phyloP scores from a whole-genome alignment of 2,329 filamentous ascomycete genomes.

The Penicillium sp. region DNA sequence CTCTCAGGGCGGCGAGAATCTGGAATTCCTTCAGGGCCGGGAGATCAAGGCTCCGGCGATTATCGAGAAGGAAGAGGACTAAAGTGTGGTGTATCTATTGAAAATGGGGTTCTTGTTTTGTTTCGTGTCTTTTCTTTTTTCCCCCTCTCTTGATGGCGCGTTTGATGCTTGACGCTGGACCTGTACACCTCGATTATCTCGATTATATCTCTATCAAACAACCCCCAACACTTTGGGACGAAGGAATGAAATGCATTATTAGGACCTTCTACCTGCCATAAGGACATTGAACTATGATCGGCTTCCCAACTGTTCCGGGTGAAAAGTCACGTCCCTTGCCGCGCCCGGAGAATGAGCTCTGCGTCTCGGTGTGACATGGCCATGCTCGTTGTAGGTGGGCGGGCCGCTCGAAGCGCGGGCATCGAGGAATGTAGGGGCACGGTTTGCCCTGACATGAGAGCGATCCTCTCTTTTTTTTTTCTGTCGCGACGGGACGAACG shows the following conservation, averaged over 20 bases:
- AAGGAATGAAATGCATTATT: conserved; percentile 19
- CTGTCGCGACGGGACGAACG: no score
- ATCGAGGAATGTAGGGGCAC: conserved; percentile 1
- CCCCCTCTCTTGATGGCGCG: neutral
- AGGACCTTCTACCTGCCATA: neutral
- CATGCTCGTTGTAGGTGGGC: no score
- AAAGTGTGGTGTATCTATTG: neutral
- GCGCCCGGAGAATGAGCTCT: no score
- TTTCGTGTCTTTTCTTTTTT: neutral
- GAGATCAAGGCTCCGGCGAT: conserved; percentile 59
- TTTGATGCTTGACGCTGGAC: neutral
- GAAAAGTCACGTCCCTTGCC: no score
- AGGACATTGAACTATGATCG: no score
- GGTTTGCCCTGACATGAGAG: neutral
- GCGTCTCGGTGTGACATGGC: no score
- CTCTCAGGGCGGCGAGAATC: conserved; percentile 54
- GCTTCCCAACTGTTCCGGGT: no score
- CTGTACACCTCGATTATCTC: conserved; percentile 1
- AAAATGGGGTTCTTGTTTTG: neutral
- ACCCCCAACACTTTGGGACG: conserved; percentile 9
- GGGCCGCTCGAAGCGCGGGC: neutral
- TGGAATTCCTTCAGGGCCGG: conserved; percentile 54
- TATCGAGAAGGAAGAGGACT: conserved; percentile 53
- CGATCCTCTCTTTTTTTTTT: no score
- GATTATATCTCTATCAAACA: no score